Evolutionary conservation across 352 stramenopile genomes (phyloP).

Genomic region (Ophiocytium majus): DNA sequence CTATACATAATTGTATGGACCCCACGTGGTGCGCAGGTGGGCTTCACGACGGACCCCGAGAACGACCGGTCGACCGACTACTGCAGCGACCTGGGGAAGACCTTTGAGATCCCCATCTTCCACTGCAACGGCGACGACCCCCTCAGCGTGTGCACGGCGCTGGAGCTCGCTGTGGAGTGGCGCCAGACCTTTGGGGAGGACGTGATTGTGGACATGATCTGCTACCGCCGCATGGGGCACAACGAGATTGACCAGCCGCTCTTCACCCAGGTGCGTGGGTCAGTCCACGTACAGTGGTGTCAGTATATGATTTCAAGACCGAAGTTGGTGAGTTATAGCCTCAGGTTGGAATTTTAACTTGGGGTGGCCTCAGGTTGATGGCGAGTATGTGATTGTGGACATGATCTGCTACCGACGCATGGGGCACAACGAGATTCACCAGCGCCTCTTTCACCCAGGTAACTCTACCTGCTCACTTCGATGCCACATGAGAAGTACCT

Average conservation of each 20-base stretch:
- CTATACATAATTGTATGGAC: too few relatives aligned
- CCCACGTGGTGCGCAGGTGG: slow-evolving; percentile 69
- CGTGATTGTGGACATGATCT: slow-evolving; percentile 97
- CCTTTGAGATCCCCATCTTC: slow-evolving; percentile 84
- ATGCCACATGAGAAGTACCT: too few relatives aligned
- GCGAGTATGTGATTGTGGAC: slow-evolving; percentile 97
- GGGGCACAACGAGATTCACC: slow-evolving; percentile 98
- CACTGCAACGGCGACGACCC: slow-evolving; percentile 95
- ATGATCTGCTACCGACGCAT: slow-evolving; percentile 96
- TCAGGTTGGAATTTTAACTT: too few relatives aligned
- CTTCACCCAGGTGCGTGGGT: slow-evolving; percentile 92
- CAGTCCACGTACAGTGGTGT: too few relatives aligned
- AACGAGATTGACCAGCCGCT: slow-evolving; percentile 98
- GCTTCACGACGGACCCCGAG: slow-evolving; percentile 97
- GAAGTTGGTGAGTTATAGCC: too few relatives aligned
- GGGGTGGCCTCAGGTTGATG: slow-evolving; percentile 80
- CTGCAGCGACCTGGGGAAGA: slow-evolving; percentile 95
- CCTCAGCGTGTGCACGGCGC: slow-evolving; percentile 79
- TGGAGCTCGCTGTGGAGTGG: slow-evolving; percentile 82
- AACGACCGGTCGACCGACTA: slow-evolving; percentile 94
- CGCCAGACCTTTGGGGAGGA: slow-evolving; percentile 87
- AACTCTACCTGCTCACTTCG: too few relatives aligned
- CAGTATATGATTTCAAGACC: too few relatives aligned
- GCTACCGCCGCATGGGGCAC: slow-evolving; percentile 96
- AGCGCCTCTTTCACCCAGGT: slow-evolving; percentile 95